Conservation (phyloP, 306 rosid species). For the Cucurbita pepo region DNA sequence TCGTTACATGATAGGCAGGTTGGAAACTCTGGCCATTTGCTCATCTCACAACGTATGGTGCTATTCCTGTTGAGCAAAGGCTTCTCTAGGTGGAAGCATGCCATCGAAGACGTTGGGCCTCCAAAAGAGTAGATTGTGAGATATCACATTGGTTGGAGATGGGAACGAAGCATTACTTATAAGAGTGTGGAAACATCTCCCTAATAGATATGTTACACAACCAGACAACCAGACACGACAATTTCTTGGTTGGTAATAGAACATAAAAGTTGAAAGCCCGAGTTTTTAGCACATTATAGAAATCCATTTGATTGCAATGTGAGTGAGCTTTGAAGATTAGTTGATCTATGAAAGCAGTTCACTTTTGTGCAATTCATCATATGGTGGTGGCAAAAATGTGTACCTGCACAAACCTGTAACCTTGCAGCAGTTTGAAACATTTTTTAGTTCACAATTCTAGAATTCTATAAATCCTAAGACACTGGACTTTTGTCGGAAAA, state of each 20-base stretch:
- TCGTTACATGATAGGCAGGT: slow-evolving; percentile 57
- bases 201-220: no score
- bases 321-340: background rate
- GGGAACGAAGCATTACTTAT: no score
- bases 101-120: no score
- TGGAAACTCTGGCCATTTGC: slow-evolving; percentile 99
- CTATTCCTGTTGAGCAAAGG: slow-evolving; percentile 85
- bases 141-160: no score
- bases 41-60: slow-evolving; percentile 85
- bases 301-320: background rate
- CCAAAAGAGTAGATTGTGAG: no score
- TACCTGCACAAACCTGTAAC: background rate
- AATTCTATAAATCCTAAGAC: slow-evolving; percentile 16
- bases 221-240: no score
- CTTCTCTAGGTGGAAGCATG: slow-evolving; percentile 77
- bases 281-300: background rate
- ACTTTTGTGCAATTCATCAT: slow-evolving; percentile 13
- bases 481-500: slow-evolving; percentile 72
- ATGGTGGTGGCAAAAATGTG: background rate
- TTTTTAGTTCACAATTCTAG: background rate
- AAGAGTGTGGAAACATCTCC: no score
- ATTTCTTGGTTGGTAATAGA: no score
- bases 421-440: background rate
- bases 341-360: background rate
- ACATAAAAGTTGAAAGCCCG: no score